These are phyloP conservation scores for Glycyrrhiza uralensis DNA, from an alignment of 306 rosid species.

Conservation along the genomic window DNA sequence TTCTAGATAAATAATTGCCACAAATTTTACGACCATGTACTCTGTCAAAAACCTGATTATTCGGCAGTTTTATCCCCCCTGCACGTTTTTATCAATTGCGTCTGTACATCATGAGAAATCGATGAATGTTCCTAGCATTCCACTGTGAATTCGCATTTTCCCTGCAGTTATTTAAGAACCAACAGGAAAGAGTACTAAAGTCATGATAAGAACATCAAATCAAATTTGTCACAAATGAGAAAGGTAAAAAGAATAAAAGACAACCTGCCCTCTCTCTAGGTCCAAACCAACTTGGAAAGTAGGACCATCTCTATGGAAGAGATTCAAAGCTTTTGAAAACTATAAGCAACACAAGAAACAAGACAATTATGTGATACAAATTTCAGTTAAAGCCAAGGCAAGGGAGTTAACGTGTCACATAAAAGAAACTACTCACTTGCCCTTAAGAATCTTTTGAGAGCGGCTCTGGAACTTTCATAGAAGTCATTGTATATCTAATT, in stretches of 20 bases:
- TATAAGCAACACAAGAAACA: conserved; percentile 20
- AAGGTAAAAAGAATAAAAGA: not conserved
- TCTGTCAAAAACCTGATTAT: conserved; percentile 22
- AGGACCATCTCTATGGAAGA: conserved; percentile 90
- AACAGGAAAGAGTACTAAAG: conserved; percentile 50
- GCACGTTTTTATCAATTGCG: conserved; percentile 59
- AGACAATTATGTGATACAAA: not conserved
- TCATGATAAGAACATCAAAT: conserved; percentile 9
- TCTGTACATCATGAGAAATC: conserved; percentile 82
- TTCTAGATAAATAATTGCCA: not conserved
- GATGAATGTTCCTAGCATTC: conserved; percentile 83
- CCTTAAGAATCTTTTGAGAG: conserved; percentile 91
- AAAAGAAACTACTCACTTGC: conserved; percentile 56
- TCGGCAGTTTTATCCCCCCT: conserved; percentile 56
- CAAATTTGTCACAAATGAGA: not conserved
- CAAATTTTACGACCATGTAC: conserved; percentile 13
- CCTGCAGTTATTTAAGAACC: conserved; percentile 47
- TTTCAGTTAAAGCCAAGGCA: not conserved
- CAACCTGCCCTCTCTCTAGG: conserved; percentile 92
- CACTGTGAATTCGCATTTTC: conserved; percentile 95
- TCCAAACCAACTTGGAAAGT: conserved; percentile 95
- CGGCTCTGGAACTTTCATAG: conserved; percentile 94
- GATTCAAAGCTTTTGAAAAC: conserved; percentile 97
- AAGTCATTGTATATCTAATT: conserved; percentile 86
- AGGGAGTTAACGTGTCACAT: not conserved